phyloP scores from a whole-genome alignment of 805 yeast genomes.

The Barnettozyma populi region DNA sequence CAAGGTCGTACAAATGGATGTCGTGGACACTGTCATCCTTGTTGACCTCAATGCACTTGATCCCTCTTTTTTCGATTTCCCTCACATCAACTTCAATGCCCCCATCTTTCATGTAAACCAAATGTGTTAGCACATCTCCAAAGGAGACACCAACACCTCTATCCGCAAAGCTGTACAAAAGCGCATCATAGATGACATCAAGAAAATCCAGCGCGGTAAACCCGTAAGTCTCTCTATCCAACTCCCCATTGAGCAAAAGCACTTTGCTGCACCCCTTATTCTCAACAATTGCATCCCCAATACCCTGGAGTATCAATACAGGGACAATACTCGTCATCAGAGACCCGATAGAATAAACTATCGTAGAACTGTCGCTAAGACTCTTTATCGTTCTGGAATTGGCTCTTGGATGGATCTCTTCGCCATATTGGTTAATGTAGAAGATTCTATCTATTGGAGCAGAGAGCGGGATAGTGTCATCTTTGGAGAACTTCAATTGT shows the following conservation, averaged over 20 bases:
- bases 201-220: conserved; percentile 58
- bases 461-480: conserved; percentile 53
- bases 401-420: conserved; percentile 75
- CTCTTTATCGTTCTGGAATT: conserved; percentile 53
- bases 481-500: conserved; percentile 68
- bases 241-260: conserved; percentile 64
- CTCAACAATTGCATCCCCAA: conserved; percentile 52
- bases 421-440: conserved; percentile 84
- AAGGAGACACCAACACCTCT: conserved; percentile 21
- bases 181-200: conserved; percentile 47
- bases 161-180: conserved; percentile 40
- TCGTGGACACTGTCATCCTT: conserved; percentile 21
- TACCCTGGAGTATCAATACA: conserved; percentile 64
- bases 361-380: conserved; percentile 43
- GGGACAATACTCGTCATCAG: conserved; percentile 86
- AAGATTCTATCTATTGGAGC: conserved; percentile 70
- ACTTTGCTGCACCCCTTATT: conserved; percentile 41
- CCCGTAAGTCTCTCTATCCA: conserved; percentile 76
- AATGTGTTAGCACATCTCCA: conserved; percentile 54
- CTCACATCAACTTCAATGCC: conserved; percentile 45
- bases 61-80: conserved; percentile 36
- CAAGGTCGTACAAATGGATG: conserved; percentile 33
- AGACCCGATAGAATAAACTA: conserved; percentile 81
- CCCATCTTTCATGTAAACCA: conserved; percentile 48
- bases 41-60: conserved; percentile 41